Conservation (phyloP, 2,329 filamentous ascomycete species). For the Aphanoascus verrucosus region DNA sequence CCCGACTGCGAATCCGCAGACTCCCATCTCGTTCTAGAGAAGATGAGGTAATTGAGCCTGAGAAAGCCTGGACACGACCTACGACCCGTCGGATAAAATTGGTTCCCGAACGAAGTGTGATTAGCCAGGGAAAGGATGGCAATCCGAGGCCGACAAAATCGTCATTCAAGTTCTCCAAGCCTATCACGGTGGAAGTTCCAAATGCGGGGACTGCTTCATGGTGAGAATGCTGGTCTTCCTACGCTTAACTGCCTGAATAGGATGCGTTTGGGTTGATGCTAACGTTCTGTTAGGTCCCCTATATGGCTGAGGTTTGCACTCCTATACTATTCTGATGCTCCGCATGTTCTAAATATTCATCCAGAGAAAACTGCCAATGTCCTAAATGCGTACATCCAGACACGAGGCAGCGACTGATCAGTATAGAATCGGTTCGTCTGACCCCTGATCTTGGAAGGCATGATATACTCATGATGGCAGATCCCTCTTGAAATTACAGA, state of each 20-base stretch:
- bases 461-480: background rate
- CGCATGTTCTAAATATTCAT: background rate
- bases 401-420: conserved; percentile 57
- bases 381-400: conserved; percentile 54
- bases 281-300: conserved; percentile 9
- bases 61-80: too few relatives aligned
- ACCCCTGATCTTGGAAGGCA: background rate
- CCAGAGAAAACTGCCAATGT: conserved; percentile 64
- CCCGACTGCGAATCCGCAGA: background rate
- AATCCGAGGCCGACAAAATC: too few relatives aligned
- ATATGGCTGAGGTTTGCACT: conserved; percentile 15
- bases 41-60: too few relatives aligned
- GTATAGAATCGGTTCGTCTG: conserved; percentile 47
- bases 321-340: background rate
- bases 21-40: too few relatives aligned
- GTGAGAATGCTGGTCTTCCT: too few relatives aligned
- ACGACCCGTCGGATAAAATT: too few relatives aligned
- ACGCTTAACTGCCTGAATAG: too few relatives aligned
- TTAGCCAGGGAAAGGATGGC: too few relatives aligned
- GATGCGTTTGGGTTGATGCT: background rate
- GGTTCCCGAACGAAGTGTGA: too few relatives aligned
- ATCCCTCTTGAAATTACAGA: conserved; percentile 4
- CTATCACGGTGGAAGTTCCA: too few relatives aligned
- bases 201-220: too few relatives aligned
- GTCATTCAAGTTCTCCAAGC: too few relatives aligned